A percentile compares a stretch with the other conserved stretches of the same genome.
Conservation (phyloP, 257 asterid species). For the Scutellaria baicalensis region DNA sequence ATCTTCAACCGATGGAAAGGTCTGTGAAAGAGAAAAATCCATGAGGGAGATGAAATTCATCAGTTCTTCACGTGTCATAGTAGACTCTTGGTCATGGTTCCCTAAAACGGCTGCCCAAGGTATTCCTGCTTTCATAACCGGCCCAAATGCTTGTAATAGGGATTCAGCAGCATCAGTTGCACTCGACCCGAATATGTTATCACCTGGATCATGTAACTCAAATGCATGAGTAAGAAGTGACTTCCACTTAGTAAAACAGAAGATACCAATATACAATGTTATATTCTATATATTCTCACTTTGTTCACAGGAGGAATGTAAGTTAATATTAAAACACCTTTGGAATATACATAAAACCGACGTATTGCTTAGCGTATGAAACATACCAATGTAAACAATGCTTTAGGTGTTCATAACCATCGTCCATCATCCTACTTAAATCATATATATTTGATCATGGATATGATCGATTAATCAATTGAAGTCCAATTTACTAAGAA, state of each 20-base stretch:
- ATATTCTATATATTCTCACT: neutral
- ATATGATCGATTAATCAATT: neutral
- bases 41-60: conserved; percentile 89
- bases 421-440: neutral
- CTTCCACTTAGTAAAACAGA: neutral
- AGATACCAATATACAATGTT: neutral
- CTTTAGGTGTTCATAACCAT: neutral
- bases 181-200: conserved; percentile 83
- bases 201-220: conserved; percentile 47
- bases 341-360: no score
- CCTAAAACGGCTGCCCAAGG: conserved; percentile 98
- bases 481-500: neutral
- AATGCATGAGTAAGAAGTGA: neutral
- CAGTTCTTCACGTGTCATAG: conserved; percentile 84
- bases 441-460: no score
- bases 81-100: conserved; percentile 95
- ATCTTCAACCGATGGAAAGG: conserved; percentile 54
- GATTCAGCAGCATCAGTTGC: conserved; percentile 95
- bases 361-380: neutral
- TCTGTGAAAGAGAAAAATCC: conserved; percentile 83
- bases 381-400: neutral
- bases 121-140: conserved; percentile 54
- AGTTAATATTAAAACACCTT: no score
- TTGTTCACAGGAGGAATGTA: neutral
- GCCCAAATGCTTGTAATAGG: conserved; percentile 58